Conservation (phyloP, 495 filamentous ascomycete genomes). For the Penicillium desertorum region DNA sequence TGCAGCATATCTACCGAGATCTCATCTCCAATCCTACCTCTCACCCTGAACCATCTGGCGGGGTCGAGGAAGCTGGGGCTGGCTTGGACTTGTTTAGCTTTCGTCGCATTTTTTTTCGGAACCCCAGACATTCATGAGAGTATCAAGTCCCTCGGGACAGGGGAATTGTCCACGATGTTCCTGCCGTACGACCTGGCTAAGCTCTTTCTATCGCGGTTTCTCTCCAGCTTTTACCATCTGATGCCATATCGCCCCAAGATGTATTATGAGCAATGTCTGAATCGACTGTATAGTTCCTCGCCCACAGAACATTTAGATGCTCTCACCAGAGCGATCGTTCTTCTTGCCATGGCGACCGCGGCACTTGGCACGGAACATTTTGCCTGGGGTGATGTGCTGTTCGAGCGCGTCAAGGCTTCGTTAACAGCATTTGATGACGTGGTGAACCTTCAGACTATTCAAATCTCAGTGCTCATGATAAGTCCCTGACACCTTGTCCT, state of each 20-base stretch:
- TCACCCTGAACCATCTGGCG: slow-evolving; percentile 28
- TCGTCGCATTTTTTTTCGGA: slow-evolving; percentile 48
- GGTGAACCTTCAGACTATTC: slow-evolving; percentile 45
- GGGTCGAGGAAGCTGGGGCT: slow-evolving; percentile 46
- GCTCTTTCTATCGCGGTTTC: slow-evolving; percentile 34
- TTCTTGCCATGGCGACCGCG: slow-evolving; percentile 36
- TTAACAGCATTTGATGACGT: slow-evolving; percentile 37
- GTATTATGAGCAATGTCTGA: slow-evolving; percentile 31
- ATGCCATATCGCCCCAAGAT: slow-evolving; percentile 33
- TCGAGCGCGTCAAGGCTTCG: slow-evolving; percentile 43
- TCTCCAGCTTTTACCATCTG: slow-evolving; percentile 38
- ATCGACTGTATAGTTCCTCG: slow-evolving; percentile 32
- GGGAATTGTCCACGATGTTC: slow-evolving; percentile 36
- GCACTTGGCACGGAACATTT: slow-evolving; percentile 37
- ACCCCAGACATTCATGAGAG: slow-evolving; percentile 37
- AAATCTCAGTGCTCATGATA: slow-evolving; percentile 48
- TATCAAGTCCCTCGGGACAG: slow-evolving; percentile 9
- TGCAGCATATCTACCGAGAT: slow-evolving; percentile 46
- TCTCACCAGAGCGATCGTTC: slow-evolving; percentile 29
- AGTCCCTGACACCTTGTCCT: slow-evolving; percentile 18
- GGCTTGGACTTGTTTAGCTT: slow-evolving; percentile 48
- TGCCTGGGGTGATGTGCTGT: slow-evolving; percentile 42
- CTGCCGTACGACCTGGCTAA: slow-evolving; percentile 39
- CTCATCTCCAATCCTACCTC: slow-evolving; percentile 32
- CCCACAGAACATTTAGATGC: slow-evolving; percentile 27